Evolutionary conservation across 345 rosid species (phyloP).

Genomic region (Moricandia arvensis): DNA sequence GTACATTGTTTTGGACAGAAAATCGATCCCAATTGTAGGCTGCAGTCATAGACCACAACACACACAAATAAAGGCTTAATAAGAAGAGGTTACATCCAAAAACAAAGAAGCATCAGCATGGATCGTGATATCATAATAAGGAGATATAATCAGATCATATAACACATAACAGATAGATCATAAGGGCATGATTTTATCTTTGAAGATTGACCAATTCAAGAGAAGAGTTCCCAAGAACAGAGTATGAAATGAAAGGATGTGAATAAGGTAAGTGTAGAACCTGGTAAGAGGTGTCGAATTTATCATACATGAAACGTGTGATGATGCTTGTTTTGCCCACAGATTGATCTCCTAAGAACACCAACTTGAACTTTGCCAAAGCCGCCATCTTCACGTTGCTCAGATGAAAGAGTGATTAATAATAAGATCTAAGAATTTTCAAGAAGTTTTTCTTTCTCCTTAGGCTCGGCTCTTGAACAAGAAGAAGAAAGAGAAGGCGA

Average conservation of each 20-base stretch:
- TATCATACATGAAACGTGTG: conserved; percentile 92
- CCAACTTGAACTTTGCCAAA: conserved; percentile 74
- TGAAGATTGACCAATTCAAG: not conserved
- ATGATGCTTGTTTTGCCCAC: conserved; percentile 92
- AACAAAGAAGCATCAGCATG: not conserved
- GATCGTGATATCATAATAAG: not conserved
- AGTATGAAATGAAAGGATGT: not conserved
- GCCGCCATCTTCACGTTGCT: conserved; percentile 51
- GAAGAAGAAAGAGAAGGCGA: not conserved
- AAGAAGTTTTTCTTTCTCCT: not conserved
- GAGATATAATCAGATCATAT: not conserved
- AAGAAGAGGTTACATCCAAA: not conserved
- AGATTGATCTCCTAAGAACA: conserved; percentile 84
- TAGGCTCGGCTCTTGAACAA: not conserved
- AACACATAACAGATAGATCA: not conserved
- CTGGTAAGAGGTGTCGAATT: conserved; percentile 87
- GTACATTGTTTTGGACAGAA: conserved; percentile 88
- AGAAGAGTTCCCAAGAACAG: not conserved
- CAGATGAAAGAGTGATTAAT: not conserved
- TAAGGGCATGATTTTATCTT: not conserved
- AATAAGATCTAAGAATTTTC: not conserved
- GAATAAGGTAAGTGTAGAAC: conserved; percentile 24
- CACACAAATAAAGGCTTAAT: not conserved
- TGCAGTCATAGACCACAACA: conserved; percentile 24
- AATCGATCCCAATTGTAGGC: conserved; percentile 96